phyloP scores from a whole-genome alignment of 1,284 basidiomycete genomes.

The Fistulinella cinereoalba region DNA sequence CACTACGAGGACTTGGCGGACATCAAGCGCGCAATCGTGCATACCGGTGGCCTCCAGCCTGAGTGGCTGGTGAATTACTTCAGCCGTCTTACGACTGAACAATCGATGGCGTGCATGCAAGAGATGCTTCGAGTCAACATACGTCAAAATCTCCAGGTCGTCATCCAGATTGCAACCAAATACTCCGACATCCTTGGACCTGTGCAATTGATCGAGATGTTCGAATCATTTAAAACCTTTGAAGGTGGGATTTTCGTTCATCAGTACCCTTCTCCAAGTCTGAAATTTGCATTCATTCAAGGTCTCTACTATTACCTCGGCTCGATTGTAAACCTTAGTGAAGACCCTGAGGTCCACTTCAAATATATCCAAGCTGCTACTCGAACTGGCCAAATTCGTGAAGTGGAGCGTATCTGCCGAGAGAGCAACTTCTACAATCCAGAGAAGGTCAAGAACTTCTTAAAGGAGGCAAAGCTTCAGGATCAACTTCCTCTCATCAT shows the following conservation, averaged over 20 bases:
- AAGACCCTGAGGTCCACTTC: constrained; percentile 98
- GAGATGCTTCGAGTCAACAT: constrained; percentile 99
- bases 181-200: constrained; percentile 98
- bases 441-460: constrained; percentile 99
- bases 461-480: constrained; percentile 95
- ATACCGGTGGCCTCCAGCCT: constrained; percentile 82
- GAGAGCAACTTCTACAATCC: constrained; percentile 98
- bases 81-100: constrained; percentile 96
- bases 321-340: constrained; percentile 94
- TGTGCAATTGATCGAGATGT: constrained; percentile 97
- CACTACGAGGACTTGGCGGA: constrained; percentile 97
- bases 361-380: constrained; percentile 99
- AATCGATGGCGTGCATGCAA: constrained; percentile 93
- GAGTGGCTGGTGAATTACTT: constrained; percentile 99
- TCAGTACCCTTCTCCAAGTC: neutral
- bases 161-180: constrained; percentile 98
- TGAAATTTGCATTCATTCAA: constrained; percentile 26
- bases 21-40: constrained; percentile 98
- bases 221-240: constrained; percentile 97
- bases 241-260: constrained; percentile 54
- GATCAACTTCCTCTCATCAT: constrained; percentile 99
- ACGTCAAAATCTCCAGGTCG: constrained; percentile 95
- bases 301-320: constrained; percentile 98
- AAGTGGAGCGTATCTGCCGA: constrained; percentile 97
- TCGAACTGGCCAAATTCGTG: constrained; percentile 96